Base-by-base conservation (phyloP, 352 stramenopile genomes). In the Phytophthora litchii region DNA sequence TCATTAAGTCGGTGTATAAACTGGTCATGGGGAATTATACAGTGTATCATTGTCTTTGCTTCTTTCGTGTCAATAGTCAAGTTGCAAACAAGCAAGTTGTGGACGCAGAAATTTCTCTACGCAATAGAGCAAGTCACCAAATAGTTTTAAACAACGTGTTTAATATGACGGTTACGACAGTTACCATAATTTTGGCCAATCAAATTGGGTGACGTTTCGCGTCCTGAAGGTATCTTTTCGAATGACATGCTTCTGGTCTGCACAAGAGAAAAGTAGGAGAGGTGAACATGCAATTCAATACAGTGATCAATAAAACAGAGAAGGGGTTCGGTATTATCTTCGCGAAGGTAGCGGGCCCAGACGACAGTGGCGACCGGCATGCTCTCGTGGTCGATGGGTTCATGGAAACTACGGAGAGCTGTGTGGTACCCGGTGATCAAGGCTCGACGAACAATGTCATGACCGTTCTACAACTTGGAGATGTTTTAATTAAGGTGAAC, bases 241-340 rank as follows among this genome's bases (percentile, higher is more conserved):
- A 20, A n/a, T n/a, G n/a, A 19, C 45, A 27, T 5, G 21, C n/a
- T 36, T n/a, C 25, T 31, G 8, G 8, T 31, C 8, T 31, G 8
- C 25, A n/a, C n/a, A n/a, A 27, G 5, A 27, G 23, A 27, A 5
- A 3, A 34, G 7, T 12, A 34, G 10, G 29, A 12, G 7, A 34
- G n/a, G 12, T 38, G 31, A 13, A 42, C 13, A 55, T 52, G 36
- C 43, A 65, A 21, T 74, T 77, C 38, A 45, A 69, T 11, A 47
- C 65, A 7, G 31, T 21, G 17, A 75, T 79, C 19, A 51, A 68
- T 17, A 81, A 80, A 47, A 74, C 69, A 6, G 56, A 64, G 6
- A 68, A 64, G 20, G 71, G 66, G 0, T 72, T 84, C 17, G 72
- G 72, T 3, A 78, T 84, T 29, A 82, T 78, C 55, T 84, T 81